Evolutionary conservation across 2,329 filamentous ascomycete genomes (phyloP), one percentile per base, ranked within the genome.

Genomic region (Orbilia brochopaga): DNA sequence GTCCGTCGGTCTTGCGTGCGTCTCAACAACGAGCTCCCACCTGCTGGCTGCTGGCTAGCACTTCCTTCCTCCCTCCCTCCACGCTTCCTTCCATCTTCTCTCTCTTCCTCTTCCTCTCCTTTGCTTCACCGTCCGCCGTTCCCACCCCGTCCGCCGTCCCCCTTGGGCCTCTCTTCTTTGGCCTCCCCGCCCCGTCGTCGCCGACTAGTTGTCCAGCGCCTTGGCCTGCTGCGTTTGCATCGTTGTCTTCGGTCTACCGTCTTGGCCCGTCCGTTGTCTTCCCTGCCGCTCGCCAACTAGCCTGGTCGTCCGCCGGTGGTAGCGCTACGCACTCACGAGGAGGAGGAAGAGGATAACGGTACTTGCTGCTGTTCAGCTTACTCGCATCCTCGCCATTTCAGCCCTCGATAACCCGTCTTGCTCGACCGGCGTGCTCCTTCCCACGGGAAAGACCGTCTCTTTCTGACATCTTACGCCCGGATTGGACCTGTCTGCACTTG

Each of bases 161-260:
- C 59, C 54, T 64, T 70, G 58, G 21, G 27, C 27, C 37, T 24
- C 52, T 60, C 46, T 32, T 46, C 55, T 32, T 44, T 37, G 42
- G 32, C 64, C 51, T 69, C 64, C 32, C 13, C n/a, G n/a, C 42
- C 52, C 48, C 61, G 66, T 59, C 37, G 50, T 64, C 65, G 35
- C 52, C 59, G 59, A 64, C 66, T 54, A 59, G 58, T 64, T 63
- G 66, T 60, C 54, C 54, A 61, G 40, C 57, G 64, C 66, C 59
- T 63, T 44, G n/a, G 58, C 58, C n/a, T 35, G 35, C 51, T 48
- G 44, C 44, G 44, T 48, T 48, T 23, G 44, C 44, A 15, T 48
- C 44, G 44, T 48, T 23, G 15, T 48, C 44, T 42, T 42, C 50
- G 52, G 59, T n/a, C 23, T 53, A 17, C 50, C 24, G 23, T n/a